Evolutionary conservation across 768 basidiomycete genomes (phyloP).

Genomic region (Rickenella mellea): DNA sequence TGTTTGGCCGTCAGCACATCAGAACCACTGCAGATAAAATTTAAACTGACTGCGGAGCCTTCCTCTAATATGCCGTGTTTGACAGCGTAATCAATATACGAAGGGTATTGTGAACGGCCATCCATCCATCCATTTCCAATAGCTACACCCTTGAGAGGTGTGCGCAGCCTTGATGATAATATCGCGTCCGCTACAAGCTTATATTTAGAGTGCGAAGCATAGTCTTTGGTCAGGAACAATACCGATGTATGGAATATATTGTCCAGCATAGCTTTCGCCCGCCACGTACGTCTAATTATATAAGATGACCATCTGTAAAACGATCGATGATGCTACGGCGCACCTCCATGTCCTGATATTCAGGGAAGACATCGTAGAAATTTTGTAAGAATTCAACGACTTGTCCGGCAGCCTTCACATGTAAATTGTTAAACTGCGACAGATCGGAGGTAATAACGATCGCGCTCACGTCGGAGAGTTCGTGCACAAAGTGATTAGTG

Average conservation of each 20-base stretch:
- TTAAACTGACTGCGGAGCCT: slow-evolving; percentile 47
- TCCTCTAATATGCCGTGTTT: slow-evolving; percentile 70
- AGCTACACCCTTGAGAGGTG: slow-evolving; percentile 68
- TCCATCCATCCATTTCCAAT: slow-evolving; percentile 99
- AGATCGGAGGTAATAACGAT: not conserved
- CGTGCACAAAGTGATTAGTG: slow-evolving; percentile 78
- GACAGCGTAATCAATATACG: slow-evolving; percentile 80
- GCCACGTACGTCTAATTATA: slow-evolving; percentile 76
- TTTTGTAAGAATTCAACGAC: slow-evolving; percentile 78
- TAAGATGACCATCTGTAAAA: slow-evolving; percentile 1
- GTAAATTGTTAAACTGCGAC: slow-evolving; percentile 1
- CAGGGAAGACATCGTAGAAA: slow-evolving; percentile 88
- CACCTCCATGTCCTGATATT: slow-evolving; percentile 75
- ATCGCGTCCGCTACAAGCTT: slow-evolving; percentile 59
- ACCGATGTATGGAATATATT: slow-evolving; percentile 97
- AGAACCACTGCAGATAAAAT: slow-evolving; percentile 2
- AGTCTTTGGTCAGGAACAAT: slow-evolving; percentile 12
- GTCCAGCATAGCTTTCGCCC: slow-evolving; percentile 95
- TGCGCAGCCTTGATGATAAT: slow-evolving; percentile 45
- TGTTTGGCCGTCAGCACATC: slow-evolving; percentile 16
- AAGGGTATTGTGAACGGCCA: slow-evolving; percentile 75
- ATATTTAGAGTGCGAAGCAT: not conserved
- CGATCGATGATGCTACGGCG: slow-evolving; percentile 20
- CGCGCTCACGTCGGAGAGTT: slow-evolving; percentile 51
- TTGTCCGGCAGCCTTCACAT: slow-evolving; percentile 58